Base-by-base conservation (phyloP, 345 rosid species). In the Eucalyptus erythrocorys region DNA sequence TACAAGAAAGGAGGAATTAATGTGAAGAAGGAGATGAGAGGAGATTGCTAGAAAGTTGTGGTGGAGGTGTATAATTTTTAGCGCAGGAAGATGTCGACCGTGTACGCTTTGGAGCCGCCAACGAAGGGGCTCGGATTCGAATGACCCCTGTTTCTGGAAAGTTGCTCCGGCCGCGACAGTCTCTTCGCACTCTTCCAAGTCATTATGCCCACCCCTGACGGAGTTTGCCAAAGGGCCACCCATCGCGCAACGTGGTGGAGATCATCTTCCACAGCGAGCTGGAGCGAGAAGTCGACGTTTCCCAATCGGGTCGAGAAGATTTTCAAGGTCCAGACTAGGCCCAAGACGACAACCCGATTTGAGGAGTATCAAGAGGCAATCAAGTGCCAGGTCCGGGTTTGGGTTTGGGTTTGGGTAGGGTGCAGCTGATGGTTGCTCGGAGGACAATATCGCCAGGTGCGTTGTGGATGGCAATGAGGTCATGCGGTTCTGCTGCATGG, bases 401-500 rank as follows among this genome's bases (percentile, higher is more conserved):
- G 89, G 90, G 21, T 92, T 89, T 14, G 89, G 90, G 9, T 91
- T 86, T 17, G 89, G 86, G 50, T 15, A 30, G n/a, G 86, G 47
- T 10, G 86, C 21, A 12, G 37, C 8, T 5, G 86, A 55, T n/a
- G 86, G 11, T 57, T 45, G 88, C 48, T 80, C 94, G 55, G 90
- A 94, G 92, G 97, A 95, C 89, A 98, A 94, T 89, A 94, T 94
- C 85, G 97, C 96, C 26, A 91, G 99, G 92, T 96, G 98, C 89
- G 91, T 93, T 4, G 99, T 98, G 10, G 99, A 97, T 53, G 99
- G 99, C 42, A 97, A 97, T 89, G 99, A 97, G 93, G 95, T 96
- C 68, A 97, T 97, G 99, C 94, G 99, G 91, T 97, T 97, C 89
- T 93, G 94, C 37, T 95, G 96, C 88, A 87, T 95, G 85, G 99